Evolutionary conservation across 2,329 filamentous ascomycete species (phyloP), one percentile per base, ranked within the genome.

Genomic region (Exophiala sp.): DNA sequence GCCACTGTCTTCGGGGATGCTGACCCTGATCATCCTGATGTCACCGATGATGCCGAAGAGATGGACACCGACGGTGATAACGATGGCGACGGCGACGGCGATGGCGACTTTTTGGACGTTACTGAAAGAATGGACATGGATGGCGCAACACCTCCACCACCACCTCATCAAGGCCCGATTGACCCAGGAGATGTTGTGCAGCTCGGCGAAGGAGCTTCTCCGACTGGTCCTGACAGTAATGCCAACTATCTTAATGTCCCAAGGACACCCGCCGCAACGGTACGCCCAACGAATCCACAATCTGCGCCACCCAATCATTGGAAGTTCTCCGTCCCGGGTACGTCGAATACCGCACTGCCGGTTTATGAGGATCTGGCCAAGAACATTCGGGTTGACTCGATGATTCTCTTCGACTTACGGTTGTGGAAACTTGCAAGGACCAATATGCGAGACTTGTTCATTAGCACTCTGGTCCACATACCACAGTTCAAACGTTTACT

Each of bases 381-480:
- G 66, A 86, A 91, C 32, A 88, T 97, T 10, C 86, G 94, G 32
- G 78, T 99, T 5, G 94, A 99, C 71, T 96, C 90, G 83, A 81
- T 99, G 66, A 89, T 99, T 29, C 77, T 99, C 7, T 99, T 96
- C 68, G 94, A 99, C 69, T 74, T 99, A 47, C 81, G 94, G 39
- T 84, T 99, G 79, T 99, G 94, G 94, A 99, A 99, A 73, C 94
- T 91, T 68, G 83, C 95, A 32, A 85, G 94, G 52, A 91, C 92
- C 46, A 89, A 95, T 67, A 80, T 99, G 52, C 86, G 94, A 32
- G 88, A 96, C 59, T 81, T 99, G 1, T 97, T 96, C 71, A 96
- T 99, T 64, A 94, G 89, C 45, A 99, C 94, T 0, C 90, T 99
- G 4, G 91, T 99, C 44, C 90, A 89, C 5, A 90, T 99, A 50